phyloP scores from a whole-genome alignment of 495 filamentous ascomycete genomes.

The Evernia prunastri region DNA sequence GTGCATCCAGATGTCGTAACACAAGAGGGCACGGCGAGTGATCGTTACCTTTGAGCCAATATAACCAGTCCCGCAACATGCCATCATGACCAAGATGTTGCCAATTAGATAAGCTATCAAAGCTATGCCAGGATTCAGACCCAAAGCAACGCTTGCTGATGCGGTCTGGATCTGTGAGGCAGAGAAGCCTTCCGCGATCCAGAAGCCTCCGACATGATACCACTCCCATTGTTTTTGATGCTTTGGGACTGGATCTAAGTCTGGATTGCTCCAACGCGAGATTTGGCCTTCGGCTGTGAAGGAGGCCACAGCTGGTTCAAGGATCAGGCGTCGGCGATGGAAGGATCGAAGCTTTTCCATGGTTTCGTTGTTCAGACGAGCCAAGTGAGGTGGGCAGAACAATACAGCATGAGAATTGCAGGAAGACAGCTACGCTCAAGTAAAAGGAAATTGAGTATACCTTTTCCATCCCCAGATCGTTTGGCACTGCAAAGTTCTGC shows the following conservation, averaged over 20 bases:
- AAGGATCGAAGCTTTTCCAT: neutral
- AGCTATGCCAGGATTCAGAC: slow-evolving; percentile 16
- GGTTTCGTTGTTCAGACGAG: neutral
- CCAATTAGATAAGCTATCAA: slow-evolving; percentile 13
- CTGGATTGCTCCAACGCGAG: slow-evolving; percentile 21
- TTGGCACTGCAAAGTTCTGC: neutral
- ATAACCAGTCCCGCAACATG: slow-evolving; percentile 35
- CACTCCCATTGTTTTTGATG: slow-evolving; percentile 28
- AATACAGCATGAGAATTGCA: neutral
- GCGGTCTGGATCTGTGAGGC: slow-evolving; percentile 16
- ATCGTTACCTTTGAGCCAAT: slow-evolving; percentile 30
- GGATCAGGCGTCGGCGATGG: neutral
- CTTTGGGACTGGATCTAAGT: slow-evolving; percentile 26
- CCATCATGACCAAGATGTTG: slow-evolving; percentile 12
- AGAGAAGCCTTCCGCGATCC: slow-evolving; percentile 30
- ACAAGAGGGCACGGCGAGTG: neutral
- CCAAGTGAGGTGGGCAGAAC: too few species aligned
- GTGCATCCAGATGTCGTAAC: neutral
- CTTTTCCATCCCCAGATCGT: neutral
- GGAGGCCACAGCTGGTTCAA: neutral
- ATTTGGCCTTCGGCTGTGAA: slow-evolving; percentile 2
- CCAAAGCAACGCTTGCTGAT: slow-evolving; percentile 16
- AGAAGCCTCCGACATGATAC: slow-evolving; percentile 30
- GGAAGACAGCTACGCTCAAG: too few species aligned
- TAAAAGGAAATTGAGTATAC: neutral